Conservation (phyloP, 495 filamentous ascomycete genomes). For the Trichoderma erinaceum region DNA sequence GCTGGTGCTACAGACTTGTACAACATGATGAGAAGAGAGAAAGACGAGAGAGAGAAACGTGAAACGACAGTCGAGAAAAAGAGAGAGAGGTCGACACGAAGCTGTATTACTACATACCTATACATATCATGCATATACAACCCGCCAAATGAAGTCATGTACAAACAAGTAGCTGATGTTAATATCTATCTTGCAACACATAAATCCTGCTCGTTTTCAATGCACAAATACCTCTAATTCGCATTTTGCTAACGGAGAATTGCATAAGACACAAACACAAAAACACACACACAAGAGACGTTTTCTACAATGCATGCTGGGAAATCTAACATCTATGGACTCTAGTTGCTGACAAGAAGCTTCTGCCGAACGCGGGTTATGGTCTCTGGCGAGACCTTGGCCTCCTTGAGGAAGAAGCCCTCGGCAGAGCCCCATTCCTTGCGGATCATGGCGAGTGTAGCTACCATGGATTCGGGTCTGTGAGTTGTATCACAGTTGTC, state of each 20-base stretch:
- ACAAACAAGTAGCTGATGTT: slow-evolving; percentile 14
- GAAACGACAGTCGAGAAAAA: background rate
- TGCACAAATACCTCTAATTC: background rate
- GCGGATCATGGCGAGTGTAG: slow-evolving; percentile 43
- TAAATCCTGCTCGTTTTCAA: background rate
- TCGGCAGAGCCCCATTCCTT: slow-evolving; percentile 52
- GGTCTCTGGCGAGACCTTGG: slow-evolving; percentile 45
- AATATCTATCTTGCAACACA: slow-evolving; percentile 13
- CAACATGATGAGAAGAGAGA: background rate
- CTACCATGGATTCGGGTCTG: slow-evolving; percentile 51
- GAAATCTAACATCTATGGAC: no score
- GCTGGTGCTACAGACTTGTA: background rate
- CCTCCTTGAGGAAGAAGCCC: slow-evolving; percentile 46
- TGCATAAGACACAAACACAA: no score
- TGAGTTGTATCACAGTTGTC: slow-evolving; percentile 17
- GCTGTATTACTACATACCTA: slow-evolving; percentile 6
- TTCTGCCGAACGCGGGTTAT: slow-evolving; percentile 44
- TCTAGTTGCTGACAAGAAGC: slow-evolving; percentile 34
- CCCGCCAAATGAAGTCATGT: background rate
- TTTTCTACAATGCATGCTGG: background rate
- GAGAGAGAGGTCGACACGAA: background rate
- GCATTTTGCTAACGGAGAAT: background rate
- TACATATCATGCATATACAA: background rate
- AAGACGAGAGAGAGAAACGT: background rate
- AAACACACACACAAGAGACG: no score